Evolutionary conservation across 345 rosid genomes (phyloP).

Genomic region (Viola odorata): DNA sequence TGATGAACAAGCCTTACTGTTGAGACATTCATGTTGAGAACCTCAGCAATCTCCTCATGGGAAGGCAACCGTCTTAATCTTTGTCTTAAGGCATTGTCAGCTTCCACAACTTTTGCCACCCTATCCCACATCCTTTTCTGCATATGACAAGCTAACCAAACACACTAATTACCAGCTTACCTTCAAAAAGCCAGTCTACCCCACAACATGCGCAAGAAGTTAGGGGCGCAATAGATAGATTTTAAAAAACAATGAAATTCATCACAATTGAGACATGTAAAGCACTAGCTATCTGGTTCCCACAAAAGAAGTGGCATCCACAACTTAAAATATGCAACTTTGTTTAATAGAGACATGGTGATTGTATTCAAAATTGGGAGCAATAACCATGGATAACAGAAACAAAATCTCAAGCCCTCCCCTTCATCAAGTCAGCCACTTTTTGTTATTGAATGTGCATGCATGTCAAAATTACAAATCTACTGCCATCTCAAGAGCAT

Average conservation of each 20-base stretch:
- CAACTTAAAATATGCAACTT: too few species aligned
- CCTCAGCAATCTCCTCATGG: conserved; percentile 45
- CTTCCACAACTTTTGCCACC: conserved; percentile 45
- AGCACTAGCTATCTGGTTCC: too few species aligned
- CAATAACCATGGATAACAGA: too few species aligned
- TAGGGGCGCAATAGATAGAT: neutral
- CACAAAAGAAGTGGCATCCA: too few species aligned
- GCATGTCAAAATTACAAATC: neutral
- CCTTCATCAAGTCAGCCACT: neutral
- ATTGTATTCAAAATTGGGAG: too few species aligned
- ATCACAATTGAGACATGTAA: neutral
- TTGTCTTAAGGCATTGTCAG: conserved; percentile 27
- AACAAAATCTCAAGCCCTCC: neutral
- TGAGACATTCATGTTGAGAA: conserved; percentile 36
- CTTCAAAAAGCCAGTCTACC: conserved; percentile 5
- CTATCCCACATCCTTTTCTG: conserved; percentile 44
- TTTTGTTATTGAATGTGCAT: neutral
- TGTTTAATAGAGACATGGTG: too few species aligned
- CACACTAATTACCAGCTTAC: conserved; percentile 44
- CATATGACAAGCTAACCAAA: conserved; percentile 45
- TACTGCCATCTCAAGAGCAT: neutral
- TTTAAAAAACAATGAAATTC: neutral
- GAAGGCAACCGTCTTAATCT: conserved; percentile 34
- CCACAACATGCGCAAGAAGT: conserved; percentile 1
- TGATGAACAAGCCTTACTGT: conserved; percentile 37